Evolutionary conservation across 169 alveolate species (phyloP).

Genomic region (Cyclospora cayetanensis): DNA sequence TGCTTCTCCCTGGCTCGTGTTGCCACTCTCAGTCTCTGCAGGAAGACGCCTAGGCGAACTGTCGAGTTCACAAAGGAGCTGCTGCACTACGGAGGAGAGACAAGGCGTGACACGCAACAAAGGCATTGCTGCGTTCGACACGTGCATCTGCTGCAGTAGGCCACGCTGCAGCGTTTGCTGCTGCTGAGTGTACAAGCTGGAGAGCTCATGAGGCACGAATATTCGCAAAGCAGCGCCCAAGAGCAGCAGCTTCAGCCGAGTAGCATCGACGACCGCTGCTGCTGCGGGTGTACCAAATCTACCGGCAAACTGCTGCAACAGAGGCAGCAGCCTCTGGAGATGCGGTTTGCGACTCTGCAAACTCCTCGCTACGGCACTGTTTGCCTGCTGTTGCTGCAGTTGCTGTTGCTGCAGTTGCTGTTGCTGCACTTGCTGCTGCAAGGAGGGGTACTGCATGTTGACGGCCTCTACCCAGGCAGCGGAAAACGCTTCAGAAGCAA

Average conservation of each 20-base stretch:
- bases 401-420: constrained; percentile 7
- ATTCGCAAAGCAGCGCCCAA: background rate
- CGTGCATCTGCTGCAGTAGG: background rate
- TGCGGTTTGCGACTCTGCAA: background rate
- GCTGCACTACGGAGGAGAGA: background rate
- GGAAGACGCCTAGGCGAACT: background rate
- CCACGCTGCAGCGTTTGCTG: background rate
- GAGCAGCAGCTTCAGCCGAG: constrained; percentile 8
- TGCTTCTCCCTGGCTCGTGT: constrained; percentile 1
- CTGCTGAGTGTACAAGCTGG: background rate
- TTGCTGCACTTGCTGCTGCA: constrained; percentile 13
- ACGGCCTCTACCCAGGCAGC: constrained; percentile 17
- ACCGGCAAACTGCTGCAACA: background rate
- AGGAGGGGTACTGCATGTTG: background rate
- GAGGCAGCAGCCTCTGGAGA: background rate
- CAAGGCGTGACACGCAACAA: background rate
- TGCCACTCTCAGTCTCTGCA: background rate
- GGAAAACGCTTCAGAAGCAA: constrained; percentile 3
- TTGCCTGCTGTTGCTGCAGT: constrained; percentile 1
- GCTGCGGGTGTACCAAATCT: background rate
- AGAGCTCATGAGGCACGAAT: background rate
- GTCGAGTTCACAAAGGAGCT: background rate
- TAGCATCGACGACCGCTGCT: background rate
- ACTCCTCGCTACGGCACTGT: background rate
- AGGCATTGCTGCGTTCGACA: background rate